phyloP scores from a whole-genome alignment of 2,329 filamentous ascomycete genomes.

The Thielaviopsis ethacetica region DNA sequence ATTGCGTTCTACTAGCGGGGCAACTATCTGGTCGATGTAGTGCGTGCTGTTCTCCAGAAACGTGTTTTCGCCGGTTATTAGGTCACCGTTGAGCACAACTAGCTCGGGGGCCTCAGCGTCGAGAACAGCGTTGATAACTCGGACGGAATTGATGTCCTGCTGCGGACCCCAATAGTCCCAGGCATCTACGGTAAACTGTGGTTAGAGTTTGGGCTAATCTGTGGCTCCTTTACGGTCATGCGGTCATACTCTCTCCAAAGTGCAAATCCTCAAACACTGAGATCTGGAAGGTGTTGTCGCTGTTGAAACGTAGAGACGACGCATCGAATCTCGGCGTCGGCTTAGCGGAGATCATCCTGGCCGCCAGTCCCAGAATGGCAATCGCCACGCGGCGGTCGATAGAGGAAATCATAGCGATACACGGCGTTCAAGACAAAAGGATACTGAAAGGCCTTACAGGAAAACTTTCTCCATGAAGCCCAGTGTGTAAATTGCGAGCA shows the following conservation, averaged over 20 bases:
- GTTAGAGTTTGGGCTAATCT: not conserved
- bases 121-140: slow-evolving; percentile 42
- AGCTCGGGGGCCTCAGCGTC: slow-evolving; percentile 39
- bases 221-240: not conserved
- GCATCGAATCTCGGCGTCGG: not conserved
- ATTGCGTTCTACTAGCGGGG: slow-evolving; percentile 36
- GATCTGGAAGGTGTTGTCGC: slow-evolving; percentile 32
- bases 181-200: not conserved
- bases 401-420: not conserved
- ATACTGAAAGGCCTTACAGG: not conserved
- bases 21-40: slow-evolving; percentile 43
- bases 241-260: slow-evolving; percentile 40
- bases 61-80: slow-evolving; percentile 52
- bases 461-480: not conserved
- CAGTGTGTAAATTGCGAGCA: no score
- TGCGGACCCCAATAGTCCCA: slow-evolving; percentile 24
- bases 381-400: not conserved
- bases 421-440: not conserved
- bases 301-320: not conserved
- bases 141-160: slow-evolving; percentile 39
- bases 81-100: slow-evolving; percentile 54
- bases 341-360: not conserved
- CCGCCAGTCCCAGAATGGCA: not conserved
- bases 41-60: slow-evolving; percentile 29
- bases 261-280: slow-evolving; percentile 55